phyloP scores from a whole-genome alignment of 2,329 filamentous ascomycete genomes.

The Berkeleyomyces rouxiae region DNA sequence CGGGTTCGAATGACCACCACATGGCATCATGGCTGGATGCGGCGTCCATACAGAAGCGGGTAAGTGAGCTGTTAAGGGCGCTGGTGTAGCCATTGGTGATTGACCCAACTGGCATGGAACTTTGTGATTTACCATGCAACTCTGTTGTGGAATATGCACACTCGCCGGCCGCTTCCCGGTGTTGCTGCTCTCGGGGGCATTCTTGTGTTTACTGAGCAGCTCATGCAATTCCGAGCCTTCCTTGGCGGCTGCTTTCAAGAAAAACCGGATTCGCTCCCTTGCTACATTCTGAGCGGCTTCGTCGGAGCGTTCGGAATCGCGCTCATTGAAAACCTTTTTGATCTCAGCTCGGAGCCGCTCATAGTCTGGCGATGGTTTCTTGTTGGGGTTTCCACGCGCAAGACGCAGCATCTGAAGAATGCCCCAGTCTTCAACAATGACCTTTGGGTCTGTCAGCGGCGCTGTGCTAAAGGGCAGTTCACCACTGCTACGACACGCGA shows the following conservation, averaged over 20 bases:
- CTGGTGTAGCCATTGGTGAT: background rate
- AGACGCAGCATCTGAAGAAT: conserved; percentile 19
- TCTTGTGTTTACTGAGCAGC: background rate
- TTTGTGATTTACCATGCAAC: background rate
- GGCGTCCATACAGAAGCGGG: background rate
- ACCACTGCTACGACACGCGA: conserved; percentile 20
- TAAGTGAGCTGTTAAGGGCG: background rate
- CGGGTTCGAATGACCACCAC: background rate
- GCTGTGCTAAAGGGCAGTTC: conserved; percentile 21
- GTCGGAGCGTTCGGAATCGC: conserved; percentile 19
- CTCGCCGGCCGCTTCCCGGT: background rate
- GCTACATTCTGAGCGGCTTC: conserved; percentile 16
- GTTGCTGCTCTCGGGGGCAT: background rate
- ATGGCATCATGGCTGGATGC: background rate
- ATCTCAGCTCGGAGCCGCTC: conserved; percentile 20
- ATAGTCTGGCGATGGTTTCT: conserved; percentile 16
- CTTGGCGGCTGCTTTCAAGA: conserved; percentile 17
- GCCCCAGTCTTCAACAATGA: conserved; percentile 21
- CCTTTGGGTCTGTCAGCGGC: conserved; percentile 17
- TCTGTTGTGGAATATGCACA: background rate
- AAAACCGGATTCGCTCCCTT: conserved; percentile 17
- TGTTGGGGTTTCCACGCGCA: conserved; percentile 15
- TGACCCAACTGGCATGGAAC: background rate
- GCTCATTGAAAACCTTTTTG: conserved; percentile 21
- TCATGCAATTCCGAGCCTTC: conserved; percentile 16